Conservation (phyloP, 768 basidiomycete genomes). For the Boletus insuetus region DNA sequence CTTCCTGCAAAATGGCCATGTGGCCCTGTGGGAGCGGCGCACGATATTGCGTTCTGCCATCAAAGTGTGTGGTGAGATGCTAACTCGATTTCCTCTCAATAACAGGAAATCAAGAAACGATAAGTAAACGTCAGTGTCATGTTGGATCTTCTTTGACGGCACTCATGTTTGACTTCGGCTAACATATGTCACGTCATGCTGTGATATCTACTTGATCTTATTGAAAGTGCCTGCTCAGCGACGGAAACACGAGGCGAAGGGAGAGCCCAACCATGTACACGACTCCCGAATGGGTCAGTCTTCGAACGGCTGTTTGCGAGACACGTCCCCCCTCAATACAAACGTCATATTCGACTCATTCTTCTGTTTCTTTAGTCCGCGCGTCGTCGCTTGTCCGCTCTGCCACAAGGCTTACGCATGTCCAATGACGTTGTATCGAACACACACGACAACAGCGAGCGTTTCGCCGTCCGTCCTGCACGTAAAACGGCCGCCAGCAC, state of each 20-base stretch:
- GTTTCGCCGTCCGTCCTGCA: slow-evolving; percentile 10
- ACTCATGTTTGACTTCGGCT: background rate
- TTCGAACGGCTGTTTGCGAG: background rate
- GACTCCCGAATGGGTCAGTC: background rate
- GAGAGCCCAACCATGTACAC: background rate
- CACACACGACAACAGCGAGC: slow-evolving; percentile 5
- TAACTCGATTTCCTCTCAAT: slow-evolving; percentile 7
- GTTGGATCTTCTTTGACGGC: background rate
- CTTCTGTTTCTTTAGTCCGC: background rate
- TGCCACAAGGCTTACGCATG: slow-evolving; percentile 22
- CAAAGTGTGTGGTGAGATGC: background rate
- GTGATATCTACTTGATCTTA: slow-evolving; percentile 2
- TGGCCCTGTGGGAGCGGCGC: background rate
- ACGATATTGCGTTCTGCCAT: background rate
- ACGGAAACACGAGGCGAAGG: slow-evolving; percentile 20
- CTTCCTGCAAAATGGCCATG: background rate
- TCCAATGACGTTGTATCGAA: slow-evolving; percentile 17
- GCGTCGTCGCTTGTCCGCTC: slow-evolving; percentile 5
- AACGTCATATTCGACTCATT: background rate
- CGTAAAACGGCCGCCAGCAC: slow-evolving; percentile 20
- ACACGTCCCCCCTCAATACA: background rate
- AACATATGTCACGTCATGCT: background rate
- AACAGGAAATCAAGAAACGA: background rate
- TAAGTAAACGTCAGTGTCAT: background rate
- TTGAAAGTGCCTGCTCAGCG: slow-evolving; percentile 1